Evolutionary conservation across 1,284 basidiomycete species (phyloP), one percentile per base, ranked within the genome.

Genomic region (Athelia psychrophila): DNA sequence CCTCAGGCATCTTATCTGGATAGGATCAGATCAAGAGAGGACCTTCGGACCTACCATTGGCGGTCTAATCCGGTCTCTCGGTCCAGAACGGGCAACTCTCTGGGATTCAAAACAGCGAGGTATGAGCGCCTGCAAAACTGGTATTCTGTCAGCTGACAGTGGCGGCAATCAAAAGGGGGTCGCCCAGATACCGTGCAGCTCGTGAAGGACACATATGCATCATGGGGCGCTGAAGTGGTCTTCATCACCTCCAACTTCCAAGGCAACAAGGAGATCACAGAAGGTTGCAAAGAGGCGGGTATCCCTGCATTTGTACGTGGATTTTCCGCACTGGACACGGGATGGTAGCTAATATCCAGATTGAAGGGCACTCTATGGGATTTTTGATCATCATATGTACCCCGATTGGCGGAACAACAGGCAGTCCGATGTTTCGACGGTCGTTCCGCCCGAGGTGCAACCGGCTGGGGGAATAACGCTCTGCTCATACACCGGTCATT

Each of bases 101-200:
- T 90, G 88, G 87, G 87, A 90, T 66, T 81, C 78, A 55, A 88
- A 85, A 66, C 67, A 70, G 48, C 73, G 81, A 52, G 86, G 86
- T 47, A 22, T n/a, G n/a, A 30, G 6, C 27, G 27, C 13, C 27
- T 30, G n/a, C 20, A 42, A 5, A 42, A 42, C n/a, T n/a, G 38
- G 8, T n/a, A 16, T 42, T 6, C 38, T 8, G 20, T 6, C 20
- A 30, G 38, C 38, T 42, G 16, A 42, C n/a, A n/a, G n/a, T n/a
- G n/a, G n/a, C n/a, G n/a, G 38, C 20, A 42, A 22, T 42, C 6
- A 30, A 30, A 5, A 42, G 38, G 38, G 6, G 84, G 85, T 23
- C 79, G 88, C 48, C 88, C 88, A 9, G 86, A 91, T 60, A 82
- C 83, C 13, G 86, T 89, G 83, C 86, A 86, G 65, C 67, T 91